Percentiles rank a stretch among this genome's conserved stretches.
phyloP scores from a whole-genome alignment of 768 basidiomycete genomes.

The Dioszegia hungarica region DNA sequence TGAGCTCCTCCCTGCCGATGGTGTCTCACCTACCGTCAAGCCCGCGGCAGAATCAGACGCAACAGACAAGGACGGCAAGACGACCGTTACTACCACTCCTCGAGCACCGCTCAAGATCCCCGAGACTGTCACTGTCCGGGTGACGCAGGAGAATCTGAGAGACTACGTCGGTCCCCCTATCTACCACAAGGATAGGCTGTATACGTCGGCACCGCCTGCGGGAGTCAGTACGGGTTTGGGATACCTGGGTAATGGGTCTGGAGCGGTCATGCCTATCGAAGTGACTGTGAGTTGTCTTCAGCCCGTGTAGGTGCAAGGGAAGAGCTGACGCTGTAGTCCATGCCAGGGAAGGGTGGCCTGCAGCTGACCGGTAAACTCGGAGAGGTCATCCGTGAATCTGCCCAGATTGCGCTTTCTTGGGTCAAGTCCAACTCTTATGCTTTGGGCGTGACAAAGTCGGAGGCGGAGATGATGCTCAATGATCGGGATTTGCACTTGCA shows the following conservation, averaged over 20 bases:
- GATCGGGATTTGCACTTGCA: constrained; percentile 90
- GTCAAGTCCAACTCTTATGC: constrained; percentile 84
- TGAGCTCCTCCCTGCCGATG: constrained; percentile 44
- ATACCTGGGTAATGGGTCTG: constrained; percentile 92
- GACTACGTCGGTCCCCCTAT: constrained; percentile 95
- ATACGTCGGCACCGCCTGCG: constrained; percentile 69
- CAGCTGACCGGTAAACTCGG: constrained; percentile 96
- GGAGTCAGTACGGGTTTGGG: constrained; percentile 94
- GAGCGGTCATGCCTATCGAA: constrained; percentile 96
- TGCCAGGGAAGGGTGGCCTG: constrained; percentile 91
- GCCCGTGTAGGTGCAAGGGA: not conserved
- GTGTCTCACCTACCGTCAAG: constrained; percentile 5
- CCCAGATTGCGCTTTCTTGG: constrained; percentile 90
- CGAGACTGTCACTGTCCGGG: constrained; percentile 66
- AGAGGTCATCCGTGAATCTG: constrained; percentile 94
- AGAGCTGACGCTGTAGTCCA: constrained; percentile 57
- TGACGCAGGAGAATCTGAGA: constrained; percentile 81
- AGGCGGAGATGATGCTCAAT: constrained; percentile 71
- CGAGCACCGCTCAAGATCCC: constrained; percentile 80
- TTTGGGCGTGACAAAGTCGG: constrained; percentile 72
- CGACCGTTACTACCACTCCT: constrained; percentile 66
- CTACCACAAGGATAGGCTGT: constrained; percentile 92
- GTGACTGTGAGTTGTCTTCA: constrained; percentile 61
- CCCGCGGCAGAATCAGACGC: constrained; percentile 36
- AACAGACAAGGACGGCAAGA: constrained; percentile 27